Conservation (phyloP, 75 land plant genomes). For the Picea sitchensis region DNA sequence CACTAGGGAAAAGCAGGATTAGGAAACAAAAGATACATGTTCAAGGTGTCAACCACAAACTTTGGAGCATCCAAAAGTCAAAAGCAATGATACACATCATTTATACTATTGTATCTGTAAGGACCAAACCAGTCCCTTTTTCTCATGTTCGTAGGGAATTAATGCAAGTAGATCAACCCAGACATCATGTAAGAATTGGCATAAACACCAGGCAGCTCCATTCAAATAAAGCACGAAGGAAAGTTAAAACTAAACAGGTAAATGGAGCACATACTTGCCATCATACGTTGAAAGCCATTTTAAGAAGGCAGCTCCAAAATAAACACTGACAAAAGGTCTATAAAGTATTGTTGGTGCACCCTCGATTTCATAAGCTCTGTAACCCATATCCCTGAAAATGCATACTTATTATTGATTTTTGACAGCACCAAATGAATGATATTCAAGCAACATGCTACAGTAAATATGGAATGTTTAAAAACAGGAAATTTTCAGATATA, state of each 20-base stretch:
- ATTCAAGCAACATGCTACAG: neutral
- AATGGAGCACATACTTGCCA: conserved; percentile 52
- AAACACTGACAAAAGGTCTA: conserved; percentile 82
- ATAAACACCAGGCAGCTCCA: neutral
- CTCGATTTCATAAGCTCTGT: conserved; percentile 54
- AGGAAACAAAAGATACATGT: neutral
- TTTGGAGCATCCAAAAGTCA: neutral
- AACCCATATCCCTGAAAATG: conserved; percentile 71
- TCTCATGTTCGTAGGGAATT: neutral
- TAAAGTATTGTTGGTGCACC: conserved; percentile 48
- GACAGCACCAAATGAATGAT: neutral
- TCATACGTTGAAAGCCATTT: conserved; percentile 80
- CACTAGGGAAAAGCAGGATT: neutral
- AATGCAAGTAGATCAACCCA: neutral
- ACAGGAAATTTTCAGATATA: neutral
- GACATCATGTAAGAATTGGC: neutral
- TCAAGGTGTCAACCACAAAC: neutral
- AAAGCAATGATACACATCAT: neutral
- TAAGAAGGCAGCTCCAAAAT: conserved; percentile 85
- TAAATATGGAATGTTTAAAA: neutral
- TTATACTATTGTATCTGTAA: neutral
- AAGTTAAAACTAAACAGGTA: neutral
- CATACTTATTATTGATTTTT: neutral
- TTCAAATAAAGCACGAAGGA: neutral
- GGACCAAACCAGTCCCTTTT: neutral